Base-by-base conservation (phyloP, 257 asterid species). In the Striga asiatica region DNA sequence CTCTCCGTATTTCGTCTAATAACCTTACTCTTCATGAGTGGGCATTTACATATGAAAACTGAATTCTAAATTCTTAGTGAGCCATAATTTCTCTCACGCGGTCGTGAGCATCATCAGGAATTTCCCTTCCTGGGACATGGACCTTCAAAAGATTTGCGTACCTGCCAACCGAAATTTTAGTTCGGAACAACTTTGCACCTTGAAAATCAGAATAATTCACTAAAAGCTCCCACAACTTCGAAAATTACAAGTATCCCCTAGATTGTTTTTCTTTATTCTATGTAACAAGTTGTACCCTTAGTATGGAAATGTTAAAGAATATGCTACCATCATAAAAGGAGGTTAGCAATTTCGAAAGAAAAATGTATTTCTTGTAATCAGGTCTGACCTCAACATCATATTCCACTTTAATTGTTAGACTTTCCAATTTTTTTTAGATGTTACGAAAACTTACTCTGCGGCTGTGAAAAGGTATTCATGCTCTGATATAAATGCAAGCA, bases 91-190 rank as follows among this genome's bases (percentile, higher is more conserved):
- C 91, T 8, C 79, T 73, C 43, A 92, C 59, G 3, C 95, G 95
- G 39, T 77, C 88, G 57, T 60, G 81, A 62, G 94, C 99, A 72
- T 92, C 95, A 17, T 65, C 70, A 2, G 97, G 95, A 47, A 92
- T 79, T 55, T 92, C 99, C 74, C 99, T 81, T 11, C 99, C 99
- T 5, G 94, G 97, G 65, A 92, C 95, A 49, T 62, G 81, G 64
- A 88, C 81, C 69, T 79, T 84, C 49, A 92, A 66, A 58, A 92
- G 97, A 66, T 75, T 74, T 39, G 54, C 57, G 20, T 88, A 92
- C 82, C 99, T 88, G 92, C 69, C 56, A 60, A 35, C 28, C 27
- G 31, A 37, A 27, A 48, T 3, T 12, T 12, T 54, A 38, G 20
- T 52, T 49, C 37, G 50, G 19, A 25, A 39, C 47, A 39, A 39